These are phyloP conservation scores for Drechslera avenae DNA, from an alignment of 2,329 filamentous ascomycete species.

Conservation along the genomic window DNA sequence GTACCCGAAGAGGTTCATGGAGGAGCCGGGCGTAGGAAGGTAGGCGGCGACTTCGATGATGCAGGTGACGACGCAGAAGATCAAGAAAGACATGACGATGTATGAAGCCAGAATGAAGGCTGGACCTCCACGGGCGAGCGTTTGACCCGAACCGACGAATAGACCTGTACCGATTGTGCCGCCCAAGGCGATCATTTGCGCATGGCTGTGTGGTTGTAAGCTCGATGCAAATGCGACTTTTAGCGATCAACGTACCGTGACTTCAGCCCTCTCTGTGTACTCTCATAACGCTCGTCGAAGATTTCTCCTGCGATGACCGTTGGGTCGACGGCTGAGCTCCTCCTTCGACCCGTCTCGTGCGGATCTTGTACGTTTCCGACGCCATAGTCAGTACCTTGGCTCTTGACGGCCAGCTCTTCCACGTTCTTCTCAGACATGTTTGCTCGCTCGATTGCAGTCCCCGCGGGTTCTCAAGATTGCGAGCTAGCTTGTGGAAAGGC, in stretches of 20 bases:
- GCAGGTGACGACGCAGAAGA: slow-evolving; percentile 32
- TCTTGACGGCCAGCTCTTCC: slow-evolving; percentile 4
- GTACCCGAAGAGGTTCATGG: slow-evolving; percentile 57
- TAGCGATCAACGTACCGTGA: slow-evolving; percentile 29
- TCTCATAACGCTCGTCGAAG: slow-evolving; percentile 43
- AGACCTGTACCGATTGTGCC: slow-evolving; percentile 65
- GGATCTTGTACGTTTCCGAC: slow-evolving; percentile 11
- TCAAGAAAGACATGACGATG: slow-evolving; percentile 36
- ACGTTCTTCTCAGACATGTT: slow-evolving; percentile 27
- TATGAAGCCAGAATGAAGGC: slow-evolving; percentile 40
- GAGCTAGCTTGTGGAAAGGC: not conserved
- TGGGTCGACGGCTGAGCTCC: slow-evolving; percentile 31
- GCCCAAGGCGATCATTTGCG: slow-evolving; percentile 66
- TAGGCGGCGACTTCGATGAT: slow-evolving; percentile 60
- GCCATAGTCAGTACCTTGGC: slow-evolving; percentile 16
- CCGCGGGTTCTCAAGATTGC: not conserved
- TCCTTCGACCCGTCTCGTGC: slow-evolving; percentile 19
- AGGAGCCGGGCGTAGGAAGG: slow-evolving; percentile 61
- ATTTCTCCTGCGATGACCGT: slow-evolving; percentile 36
- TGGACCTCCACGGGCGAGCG: slow-evolving; percentile 48
- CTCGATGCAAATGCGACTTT: slow-evolving; percentile 37
- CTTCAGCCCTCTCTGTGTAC: slow-evolving; percentile 49
- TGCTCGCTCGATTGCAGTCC: not conserved
- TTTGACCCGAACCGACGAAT: slow-evolving; percentile 63
- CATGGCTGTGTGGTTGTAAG: slow-evolving; percentile 51